Percentiles rank a stretch among this genome's conserved stretches.
Evolutionary conservation across 2,329 filamentous ascomycete genomes (phyloP).

Genomic region (Botrytis fabae): DNA sequence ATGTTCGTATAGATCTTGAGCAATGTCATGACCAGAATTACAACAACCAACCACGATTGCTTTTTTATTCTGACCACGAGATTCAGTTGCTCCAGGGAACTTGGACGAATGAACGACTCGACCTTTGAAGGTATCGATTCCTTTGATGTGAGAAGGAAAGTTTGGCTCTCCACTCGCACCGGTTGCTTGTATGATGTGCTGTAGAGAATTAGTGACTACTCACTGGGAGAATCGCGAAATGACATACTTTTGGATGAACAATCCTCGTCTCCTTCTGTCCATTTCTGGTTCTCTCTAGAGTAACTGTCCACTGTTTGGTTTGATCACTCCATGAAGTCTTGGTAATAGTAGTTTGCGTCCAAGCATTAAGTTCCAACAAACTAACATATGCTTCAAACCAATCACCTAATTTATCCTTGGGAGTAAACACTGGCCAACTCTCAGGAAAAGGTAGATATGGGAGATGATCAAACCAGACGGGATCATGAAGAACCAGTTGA

Average conservation of each 20-base stretch:
- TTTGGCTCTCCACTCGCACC: constrained; percentile 58
- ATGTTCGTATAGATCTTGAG: constrained; percentile 65
- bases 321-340: constrained; percentile 48
- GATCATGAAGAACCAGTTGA: constrained; percentile 68
- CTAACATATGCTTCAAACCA: constrained; percentile 67
- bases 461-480: constrained; percentile 59
- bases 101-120: constrained; percentile 61
- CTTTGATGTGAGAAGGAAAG: constrained; percentile 47
- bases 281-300: constrained; percentile 45
- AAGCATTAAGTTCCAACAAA: constrained; percentile 65
- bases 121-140: constrained; percentile 57
- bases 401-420: constrained; percentile 69
- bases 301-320: constrained; percentile 55
- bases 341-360: constrained; percentile 55
- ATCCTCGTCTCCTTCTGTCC: constrained; percentile 27
- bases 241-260: constrained; percentile 28
- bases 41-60: constrained; percentile 67
- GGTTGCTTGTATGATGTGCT: constrained; percentile 33
- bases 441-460: constrained; percentile 65
- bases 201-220: constrained; percentile 31
- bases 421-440: constrained; percentile 68
- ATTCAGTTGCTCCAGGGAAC: constrained; percentile 52
- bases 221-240: not conserved
- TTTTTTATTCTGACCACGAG: constrained; percentile 53
- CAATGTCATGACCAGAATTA: constrained; percentile 69